Percentiles rank a stretch among this genome's conserved stretches.
Conservation (phyloP, 23 red algal genomes). For the Gracilaria caudata region DNA sequence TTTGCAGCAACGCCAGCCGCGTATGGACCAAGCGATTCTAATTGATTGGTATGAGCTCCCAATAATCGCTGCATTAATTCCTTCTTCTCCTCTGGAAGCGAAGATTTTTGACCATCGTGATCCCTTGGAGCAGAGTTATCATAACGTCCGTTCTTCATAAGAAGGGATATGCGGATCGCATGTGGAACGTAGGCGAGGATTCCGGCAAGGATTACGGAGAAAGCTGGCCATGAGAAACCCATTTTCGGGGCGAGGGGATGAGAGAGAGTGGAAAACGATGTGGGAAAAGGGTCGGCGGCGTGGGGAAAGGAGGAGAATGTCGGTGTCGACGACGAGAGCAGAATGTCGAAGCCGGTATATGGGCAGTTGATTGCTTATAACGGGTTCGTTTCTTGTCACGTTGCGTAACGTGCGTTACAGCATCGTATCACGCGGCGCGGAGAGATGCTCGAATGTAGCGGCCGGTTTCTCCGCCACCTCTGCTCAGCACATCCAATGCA, state of each 20-base stretch:
- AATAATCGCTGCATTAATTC: background rate
- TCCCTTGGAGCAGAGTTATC: slow-evolving; percentile 29
- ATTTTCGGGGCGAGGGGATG: too few relatives aligned
- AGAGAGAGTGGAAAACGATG: too few relatives aligned
- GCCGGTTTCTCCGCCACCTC: background rate
- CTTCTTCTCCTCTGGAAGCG: slow-evolving; percentile 19
- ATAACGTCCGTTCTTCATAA: slow-evolving; percentile 7
- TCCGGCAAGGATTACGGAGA: slow-evolving; percentile 27
- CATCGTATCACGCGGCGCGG: background rate
- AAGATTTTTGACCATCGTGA: slow-evolving; percentile 1
- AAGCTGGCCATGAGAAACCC: slow-evolving; percentile 23
- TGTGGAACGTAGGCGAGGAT: slow-evolving; percentile 43
- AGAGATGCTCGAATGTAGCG: background rate
- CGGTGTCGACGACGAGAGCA: too few relatives aligned
- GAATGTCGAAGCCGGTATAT: too few relatives aligned
- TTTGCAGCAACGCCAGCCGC: slow-evolving; percentile 25
- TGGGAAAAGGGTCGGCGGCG: too few relatives aligned
- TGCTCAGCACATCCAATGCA: background rate
- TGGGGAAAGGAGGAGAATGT: too few relatives aligned
- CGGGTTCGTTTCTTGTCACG: too few relatives aligned
- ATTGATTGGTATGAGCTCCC: slow-evolving; percentile 28
- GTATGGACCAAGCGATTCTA: slow-evolving; percentile 32
- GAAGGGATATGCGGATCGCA: background rate
- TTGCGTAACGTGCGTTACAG: background rate
- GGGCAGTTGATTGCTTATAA: too few relatives aligned